phyloP scores from a whole-genome alignment of 1,284 basidiomycete genomes.

The Phlebopus sp. region DNA sequence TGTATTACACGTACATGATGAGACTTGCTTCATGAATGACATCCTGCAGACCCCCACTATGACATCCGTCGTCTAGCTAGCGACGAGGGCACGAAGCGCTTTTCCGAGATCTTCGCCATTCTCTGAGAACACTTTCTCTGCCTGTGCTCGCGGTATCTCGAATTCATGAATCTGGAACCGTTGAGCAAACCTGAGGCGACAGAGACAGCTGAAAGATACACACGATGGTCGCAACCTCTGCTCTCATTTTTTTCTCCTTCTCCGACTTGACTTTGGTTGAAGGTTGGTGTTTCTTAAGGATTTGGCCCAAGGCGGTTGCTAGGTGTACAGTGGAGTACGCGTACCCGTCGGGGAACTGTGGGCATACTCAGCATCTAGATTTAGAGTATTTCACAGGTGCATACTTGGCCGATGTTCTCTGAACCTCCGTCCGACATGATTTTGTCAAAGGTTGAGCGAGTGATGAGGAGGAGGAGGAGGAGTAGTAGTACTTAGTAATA shows the following conservation, averaged over 20 bases:
- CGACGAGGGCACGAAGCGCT: constrained; percentile 25
- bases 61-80: constrained; percentile 11
- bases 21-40: too few relatives aligned
- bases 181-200: constrained; percentile 3
- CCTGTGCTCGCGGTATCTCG: constrained; percentile 43
- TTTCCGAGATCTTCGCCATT: constrained; percentile 29
- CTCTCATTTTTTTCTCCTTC: constrained; percentile 40
- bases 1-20: too few relatives aligned
- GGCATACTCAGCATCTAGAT: constrained; percentile 8
- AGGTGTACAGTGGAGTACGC: too few relatives aligned
- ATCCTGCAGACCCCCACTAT: too few relatives aligned
- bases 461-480: too few relatives aligned
- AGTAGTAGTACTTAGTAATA: too few relatives aligned
- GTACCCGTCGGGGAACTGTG: constrained; percentile 46
- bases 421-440: not conserved
- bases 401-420: not conserved
- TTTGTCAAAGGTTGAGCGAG: not conserved
- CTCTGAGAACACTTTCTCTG: constrained; percentile 42
- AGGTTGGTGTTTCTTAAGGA: constrained; percentile 51
- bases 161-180: constrained; percentile 43
- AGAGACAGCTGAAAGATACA: constrained; percentile 15
- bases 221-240: constrained; percentile 50
- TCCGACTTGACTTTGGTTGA: constrained; percentile 24
- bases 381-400: too few relatives aligned
- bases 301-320: too few relatives aligned